Evolutionary conservation across 768 basidiomycete species (phyloP).

Genomic region (Suillus occidentalis): DNA sequence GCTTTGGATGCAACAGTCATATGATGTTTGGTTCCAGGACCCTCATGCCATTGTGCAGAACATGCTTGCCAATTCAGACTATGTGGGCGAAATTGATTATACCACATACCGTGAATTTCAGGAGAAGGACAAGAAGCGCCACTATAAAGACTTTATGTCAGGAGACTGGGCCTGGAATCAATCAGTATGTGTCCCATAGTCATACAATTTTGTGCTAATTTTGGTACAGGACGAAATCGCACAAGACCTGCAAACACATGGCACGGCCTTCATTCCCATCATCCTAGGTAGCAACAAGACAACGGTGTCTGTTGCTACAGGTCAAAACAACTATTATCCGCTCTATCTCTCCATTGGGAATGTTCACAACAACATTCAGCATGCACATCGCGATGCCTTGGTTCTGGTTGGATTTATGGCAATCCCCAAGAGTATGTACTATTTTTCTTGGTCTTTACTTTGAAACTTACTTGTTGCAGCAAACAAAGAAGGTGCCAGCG

Average conservation of each 20-base stretch:
- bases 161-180: constrained; percentile 17
- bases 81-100: constrained; percentile 20
- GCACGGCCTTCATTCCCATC: constrained; percentile 21
- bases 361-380: constrained; percentile 20
- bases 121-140: too few species aligned
- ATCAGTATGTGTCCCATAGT: constrained; percentile 9
- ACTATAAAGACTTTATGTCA: constrained; percentile 12
- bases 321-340: constrained; percentile 28
- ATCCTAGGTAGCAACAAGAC: constrained; percentile 29
- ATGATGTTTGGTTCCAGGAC: constrained; percentile 30
- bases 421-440: constrained; percentile 27
- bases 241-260: constrained; percentile 17
- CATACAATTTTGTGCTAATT: constrained; percentile 2
- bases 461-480: too few species aligned
- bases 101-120: constrained; percentile 5
- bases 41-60: constrained; percentile 18
- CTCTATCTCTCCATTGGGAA: constrained; percentile 23
- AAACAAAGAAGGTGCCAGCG: constrained; percentile 8
- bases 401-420: constrained; percentile 23
- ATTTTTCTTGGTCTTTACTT: too few species aligned
- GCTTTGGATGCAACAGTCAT: constrained; percentile 7
- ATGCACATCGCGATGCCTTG: constrained; percentile 21
- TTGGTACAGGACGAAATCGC: constrained; percentile 25
- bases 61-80: constrained; percentile 24
- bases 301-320: constrained; percentile 25